A percentile compares a stretch with the other conserved stretches of the same genome.
Evolutionary conservation across 345 rosid genomes (phyloP).

Genomic region (Firmiana major): DNA sequence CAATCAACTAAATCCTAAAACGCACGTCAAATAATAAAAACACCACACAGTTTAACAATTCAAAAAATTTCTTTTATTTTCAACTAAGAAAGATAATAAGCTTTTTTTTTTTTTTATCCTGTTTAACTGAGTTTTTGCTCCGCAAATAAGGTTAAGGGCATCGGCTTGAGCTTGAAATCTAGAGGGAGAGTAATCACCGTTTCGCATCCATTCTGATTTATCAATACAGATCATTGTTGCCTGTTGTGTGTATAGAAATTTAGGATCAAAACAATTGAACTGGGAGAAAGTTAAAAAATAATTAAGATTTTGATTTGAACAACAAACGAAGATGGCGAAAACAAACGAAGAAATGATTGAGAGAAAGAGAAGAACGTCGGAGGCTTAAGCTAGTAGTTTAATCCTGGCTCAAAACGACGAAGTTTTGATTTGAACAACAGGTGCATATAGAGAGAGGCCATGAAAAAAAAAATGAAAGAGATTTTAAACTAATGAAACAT

Average conservation of each 20-base stretch:
- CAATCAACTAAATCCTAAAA: background rate
- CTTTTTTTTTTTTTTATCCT: background rate
- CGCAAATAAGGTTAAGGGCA: slow-evolving; percentile 60
- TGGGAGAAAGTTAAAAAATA: background rate
- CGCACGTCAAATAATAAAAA: background rate
- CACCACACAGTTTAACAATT: too few species aligned
- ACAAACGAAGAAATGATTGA: slow-evolving; percentile 21
- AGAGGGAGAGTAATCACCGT: slow-evolving; percentile 60
- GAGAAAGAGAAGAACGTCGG: background rate
- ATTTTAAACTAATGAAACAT: too few species aligned
- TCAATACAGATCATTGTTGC: slow-evolving; percentile 78
- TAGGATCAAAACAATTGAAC: background rate
- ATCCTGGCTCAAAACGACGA: background rate
- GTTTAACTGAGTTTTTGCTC: slow-evolving; percentile 64
- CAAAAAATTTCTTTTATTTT: background rate
- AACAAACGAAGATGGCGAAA: background rate
- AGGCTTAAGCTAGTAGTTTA: background rate
- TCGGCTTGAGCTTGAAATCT: slow-evolving; percentile 67
- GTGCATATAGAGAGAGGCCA: too few species aligned
- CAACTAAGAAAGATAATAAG: background rate
- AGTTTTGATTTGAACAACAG: background rate
- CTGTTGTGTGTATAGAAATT: slow-evolving; percentile 19
- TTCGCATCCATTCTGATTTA: slow-evolving; percentile 77
- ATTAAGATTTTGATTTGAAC: too few species aligned
- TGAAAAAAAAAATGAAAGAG: too few species aligned